These are phyloP conservation scores for Xylaria sp. DNA, from an alignment of 2,329 filamentous ascomycete genomes.

Conservation along the genomic window DNA sequence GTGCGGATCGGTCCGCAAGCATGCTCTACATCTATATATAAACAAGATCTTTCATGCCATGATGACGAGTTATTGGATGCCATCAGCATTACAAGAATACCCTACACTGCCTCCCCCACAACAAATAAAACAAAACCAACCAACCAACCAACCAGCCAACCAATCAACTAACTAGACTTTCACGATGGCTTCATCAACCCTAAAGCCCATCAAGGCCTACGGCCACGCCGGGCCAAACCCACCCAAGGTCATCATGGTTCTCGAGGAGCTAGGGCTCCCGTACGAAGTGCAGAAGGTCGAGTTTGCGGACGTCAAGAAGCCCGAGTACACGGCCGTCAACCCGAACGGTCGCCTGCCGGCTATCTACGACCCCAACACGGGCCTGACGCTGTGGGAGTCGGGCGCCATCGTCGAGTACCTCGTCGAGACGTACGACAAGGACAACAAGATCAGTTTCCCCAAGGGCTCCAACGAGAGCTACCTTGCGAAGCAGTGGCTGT, in stretches of 20 bases:
- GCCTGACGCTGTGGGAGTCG: slow-evolving; percentile 40
- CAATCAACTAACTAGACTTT: neutral
- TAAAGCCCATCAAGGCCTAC: slow-evolving; percentile 47
- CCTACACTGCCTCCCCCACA: neutral
- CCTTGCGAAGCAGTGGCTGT: slow-evolving; percentile 56
- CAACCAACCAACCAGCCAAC: neutral
- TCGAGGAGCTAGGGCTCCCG: slow-evolving; percentile 48
- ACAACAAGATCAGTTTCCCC: slow-evolving; percentile 51
- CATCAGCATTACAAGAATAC: neutral
- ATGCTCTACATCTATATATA: slow-evolving; percentile 1
- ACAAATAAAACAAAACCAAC: neutral
- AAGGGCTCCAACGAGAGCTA: slow-evolving; percentile 49
- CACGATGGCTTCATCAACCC: slow-evolving; percentile 21
- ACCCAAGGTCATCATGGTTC: slow-evolving; percentile 46
- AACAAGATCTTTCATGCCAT: neutral
- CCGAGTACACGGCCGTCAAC: slow-evolving; percentile 33
- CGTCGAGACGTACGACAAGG: slow-evolving; percentile 51
- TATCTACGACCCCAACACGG: slow-evolving; percentile 39
- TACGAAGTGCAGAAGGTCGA: slow-evolving; percentile 36
- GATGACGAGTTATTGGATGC: neutral
- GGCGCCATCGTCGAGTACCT: slow-evolving; percentile 41
- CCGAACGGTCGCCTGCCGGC: slow-evolving; percentile 39
- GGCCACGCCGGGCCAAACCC: slow-evolving; percentile 47
- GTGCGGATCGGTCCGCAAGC: neutral
- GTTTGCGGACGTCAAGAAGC: slow-evolving; percentile 34